Conservation (phyloP, 805 yeast species). For the Yueomyces sp. region DNA sequence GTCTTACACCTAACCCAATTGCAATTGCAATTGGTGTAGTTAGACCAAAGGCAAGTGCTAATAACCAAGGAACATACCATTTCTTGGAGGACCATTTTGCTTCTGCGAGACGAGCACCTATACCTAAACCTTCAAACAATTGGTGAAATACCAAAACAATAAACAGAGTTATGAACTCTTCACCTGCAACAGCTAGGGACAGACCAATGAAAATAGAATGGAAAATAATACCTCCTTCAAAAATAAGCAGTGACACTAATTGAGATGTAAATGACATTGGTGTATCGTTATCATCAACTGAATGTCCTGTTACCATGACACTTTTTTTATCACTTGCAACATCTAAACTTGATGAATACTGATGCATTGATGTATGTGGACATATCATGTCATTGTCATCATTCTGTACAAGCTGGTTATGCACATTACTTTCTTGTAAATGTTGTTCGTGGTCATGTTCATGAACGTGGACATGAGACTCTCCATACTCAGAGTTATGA, state of each 20-base stretch:
- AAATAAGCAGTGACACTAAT: constrained; percentile 37
- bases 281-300: background rate
- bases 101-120: constrained; percentile 63
- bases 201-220: constrained; percentile 78
- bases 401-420: background rate
- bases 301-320: background rate
- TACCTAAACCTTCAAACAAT: constrained; percentile 74
- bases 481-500: background rate
- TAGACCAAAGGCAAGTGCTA: constrained; percentile 36
- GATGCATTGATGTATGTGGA: no score
- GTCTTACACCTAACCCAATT: constrained; percentile 65
- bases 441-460: background rate
- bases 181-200: constrained; percentile 65
- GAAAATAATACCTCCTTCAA: constrained; percentile 72
- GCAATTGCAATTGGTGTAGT: constrained; percentile 68
- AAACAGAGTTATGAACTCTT: constrained; percentile 57
- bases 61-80: constrained; percentile 43
- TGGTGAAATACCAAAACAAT: constrained; percentile 66
- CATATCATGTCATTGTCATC: background rate
- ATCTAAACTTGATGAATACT: no score
- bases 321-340: background rate
- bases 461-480: background rate
- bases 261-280: background rate
- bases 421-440: background rate
- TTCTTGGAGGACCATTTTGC: constrained; percentile 35